These are phyloP conservation scores for Manihot esculenta DNA, from an alignment of 441 rosid genomes.

Conservation along the genomic window DNA sequence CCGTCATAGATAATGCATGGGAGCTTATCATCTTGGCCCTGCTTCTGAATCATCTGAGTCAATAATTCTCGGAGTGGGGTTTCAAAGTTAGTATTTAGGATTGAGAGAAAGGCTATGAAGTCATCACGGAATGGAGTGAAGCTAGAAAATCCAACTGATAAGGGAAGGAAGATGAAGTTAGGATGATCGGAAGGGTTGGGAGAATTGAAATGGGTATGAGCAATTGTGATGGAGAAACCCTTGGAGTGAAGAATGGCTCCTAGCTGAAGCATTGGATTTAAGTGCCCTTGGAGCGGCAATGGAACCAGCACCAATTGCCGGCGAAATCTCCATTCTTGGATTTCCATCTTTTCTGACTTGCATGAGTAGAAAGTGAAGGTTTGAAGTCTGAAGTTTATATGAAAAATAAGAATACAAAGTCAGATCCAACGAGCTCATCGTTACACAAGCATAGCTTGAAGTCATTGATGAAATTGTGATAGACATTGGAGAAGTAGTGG, in stretches of 20 bases:
- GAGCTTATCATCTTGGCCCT: neutral
- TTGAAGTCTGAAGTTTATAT: neutral
- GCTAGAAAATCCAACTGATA: neutral
- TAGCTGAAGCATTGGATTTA: neutral
- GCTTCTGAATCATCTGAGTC: neutral
- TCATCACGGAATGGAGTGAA: neutral
- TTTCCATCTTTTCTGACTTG: neutral
- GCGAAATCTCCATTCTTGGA: neutral
- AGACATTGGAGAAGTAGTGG: neutral
- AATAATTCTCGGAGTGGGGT: neutral
- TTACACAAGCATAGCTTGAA: neutral
- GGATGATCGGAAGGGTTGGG: neutral
- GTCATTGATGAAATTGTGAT: neutral
- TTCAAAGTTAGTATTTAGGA: neutral
- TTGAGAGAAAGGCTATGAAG: neutral
- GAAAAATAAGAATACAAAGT: neutral
- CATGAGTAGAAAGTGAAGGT: neutral
- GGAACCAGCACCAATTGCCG: neutral
- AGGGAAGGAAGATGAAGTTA: neutral
- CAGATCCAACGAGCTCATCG: neutral
- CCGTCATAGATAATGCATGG: neutral
- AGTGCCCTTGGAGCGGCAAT: neutral
- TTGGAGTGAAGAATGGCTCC: neutral
- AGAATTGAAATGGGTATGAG: neutral
- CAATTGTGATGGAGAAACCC: neutral